Base-by-base conservation (phyloP, 192 early-diverging fungal genomes). In the Thoreauomyces humboldtii region DNA sequence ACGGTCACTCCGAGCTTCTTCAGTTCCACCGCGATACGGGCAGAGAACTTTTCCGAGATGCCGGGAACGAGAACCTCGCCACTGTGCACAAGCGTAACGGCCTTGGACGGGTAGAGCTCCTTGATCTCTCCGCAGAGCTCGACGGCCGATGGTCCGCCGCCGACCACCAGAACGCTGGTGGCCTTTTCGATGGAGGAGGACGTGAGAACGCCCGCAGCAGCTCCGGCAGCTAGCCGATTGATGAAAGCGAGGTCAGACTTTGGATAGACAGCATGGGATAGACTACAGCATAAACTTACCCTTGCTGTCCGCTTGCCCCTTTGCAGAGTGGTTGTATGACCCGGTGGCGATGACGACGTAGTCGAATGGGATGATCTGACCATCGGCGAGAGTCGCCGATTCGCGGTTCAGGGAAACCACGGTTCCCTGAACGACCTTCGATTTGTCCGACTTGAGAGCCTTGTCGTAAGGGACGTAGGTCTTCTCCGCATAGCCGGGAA, bases 111-210 rank as follows among this genome's bases (percentile, higher is more conserved):
- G 43, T 77, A 84, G 56, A 81, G 72, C 17, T 80, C 77, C 11
- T 73, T 74, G 65, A 90, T 85, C 70, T 94, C 92, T 0, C 80
- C 88, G 6, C 91, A 89, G 60, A 91, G 56, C 59, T 92, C 92
- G 34, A 91, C 70, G 33, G 89, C 92, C 7, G 87, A 84, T 14
- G 88, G 85, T 19, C 89, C 89, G 4, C 88, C 89, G 1, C 89
- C 89, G 47, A 91, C 73, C 31, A 91, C 71, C 1, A 88, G 57
- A 33, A 88, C 67, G 0, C 69, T 67, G 7, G 75, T 65, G 5
- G 85, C 81, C 1, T 61, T 45, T n/a, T 75, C 66, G 36, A 89
- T 67, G n/a, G 71, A 76, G 0, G 70, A n/a, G n/a, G n/a, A n/a
- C n/a, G n/a, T n/a, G n/a, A n/a, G n/a, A n/a, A n/a, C n/a, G n/a